Percentiles rank a stretch among this genome's conserved stretches.
These are phyloP conservation scores for Epichloe sp. DNA, from an alignment of 2,329 filamentous ascomycete genomes.

Conservation along the genomic window DNA sequence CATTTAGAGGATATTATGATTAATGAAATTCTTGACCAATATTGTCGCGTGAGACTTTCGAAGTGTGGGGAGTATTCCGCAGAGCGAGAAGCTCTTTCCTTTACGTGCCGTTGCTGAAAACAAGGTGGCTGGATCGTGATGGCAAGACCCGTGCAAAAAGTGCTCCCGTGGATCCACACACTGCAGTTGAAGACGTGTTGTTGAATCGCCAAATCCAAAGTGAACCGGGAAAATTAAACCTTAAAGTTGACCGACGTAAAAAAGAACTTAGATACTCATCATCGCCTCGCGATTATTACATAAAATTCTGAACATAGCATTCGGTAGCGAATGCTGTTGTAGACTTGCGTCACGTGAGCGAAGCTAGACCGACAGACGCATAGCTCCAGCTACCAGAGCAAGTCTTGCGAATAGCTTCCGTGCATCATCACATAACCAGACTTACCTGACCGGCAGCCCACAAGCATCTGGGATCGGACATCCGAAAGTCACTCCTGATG, in stretches of 20 bases:
- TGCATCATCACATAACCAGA: background rate
- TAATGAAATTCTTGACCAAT: background rate
- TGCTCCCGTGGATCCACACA: too few relatives aligned
- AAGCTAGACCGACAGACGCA: background rate
- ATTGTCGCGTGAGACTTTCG: background rate
- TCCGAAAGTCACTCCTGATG: slow-evolving; percentile 16
- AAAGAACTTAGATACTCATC: too few relatives aligned
- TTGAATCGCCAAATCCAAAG: too few relatives aligned
- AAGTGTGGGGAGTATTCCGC: background rate
- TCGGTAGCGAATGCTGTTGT: background rate
- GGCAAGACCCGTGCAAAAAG: too few relatives aligned
- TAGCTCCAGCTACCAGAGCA: background rate
- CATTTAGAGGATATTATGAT: slow-evolving; percentile 1
- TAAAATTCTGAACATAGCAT: too few relatives aligned
- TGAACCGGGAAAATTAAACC: too few relatives aligned
- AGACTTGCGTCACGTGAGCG: slow-evolving; percentile 3
- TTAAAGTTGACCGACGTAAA: too few relatives aligned
- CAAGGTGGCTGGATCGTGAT: background rate
- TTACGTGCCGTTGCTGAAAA: background rate
- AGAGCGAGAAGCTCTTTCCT: too few relatives aligned
- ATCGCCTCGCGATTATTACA: too few relatives aligned
- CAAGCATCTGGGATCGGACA: background rate
- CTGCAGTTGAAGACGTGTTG: too few relatives aligned
- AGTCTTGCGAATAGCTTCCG: slow-evolving; percentile 4
- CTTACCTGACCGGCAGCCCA: background rate